Conservation (phyloP, 768 basidiomycete genomes). For the Cubamyces sp. region DNA sequence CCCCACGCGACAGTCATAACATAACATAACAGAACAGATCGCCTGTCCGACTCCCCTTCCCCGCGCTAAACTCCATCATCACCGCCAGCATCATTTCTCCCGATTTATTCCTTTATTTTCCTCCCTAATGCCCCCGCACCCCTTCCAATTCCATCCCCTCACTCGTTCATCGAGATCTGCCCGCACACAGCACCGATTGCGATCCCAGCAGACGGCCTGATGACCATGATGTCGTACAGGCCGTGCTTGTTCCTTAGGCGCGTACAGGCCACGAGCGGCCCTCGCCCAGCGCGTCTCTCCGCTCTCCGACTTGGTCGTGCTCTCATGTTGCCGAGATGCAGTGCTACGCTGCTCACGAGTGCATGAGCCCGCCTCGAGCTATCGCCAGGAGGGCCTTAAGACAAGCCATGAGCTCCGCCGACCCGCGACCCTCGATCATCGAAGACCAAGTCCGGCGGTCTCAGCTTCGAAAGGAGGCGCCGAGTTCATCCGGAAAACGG, state of each 20-base stretch:
- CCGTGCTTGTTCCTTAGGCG: too few species aligned
- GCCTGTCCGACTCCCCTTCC: constrained; percentile 4
- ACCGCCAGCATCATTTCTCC: constrained; percentile 14
- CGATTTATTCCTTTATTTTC: constrained; percentile 7
- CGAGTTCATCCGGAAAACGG: not conserved
- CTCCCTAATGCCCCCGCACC: not conserved
- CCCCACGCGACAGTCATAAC: constrained; percentile 26
- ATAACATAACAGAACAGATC: constrained; percentile 17
- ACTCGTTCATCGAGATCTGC: constrained; percentile 10
- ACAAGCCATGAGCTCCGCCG: too few species aligned
- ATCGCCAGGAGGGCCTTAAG: too few species aligned
- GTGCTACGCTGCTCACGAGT: constrained; percentile 7
- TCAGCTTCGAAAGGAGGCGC: constrained; percentile 5
- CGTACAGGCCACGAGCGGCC: not conserved
- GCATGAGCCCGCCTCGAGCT: too few species aligned
- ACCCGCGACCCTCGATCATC: too few species aligned
- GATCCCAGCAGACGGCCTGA: not conserved
- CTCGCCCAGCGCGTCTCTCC: constrained; percentile 1
- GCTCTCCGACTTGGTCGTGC: constrained; percentile 3
- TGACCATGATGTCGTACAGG: constrained; percentile 2
- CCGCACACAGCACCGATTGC: constrained; percentile 12
- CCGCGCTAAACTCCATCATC: constrained; percentile 14
- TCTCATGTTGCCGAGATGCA: constrained; percentile 7
- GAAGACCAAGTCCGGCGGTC: not conserved
- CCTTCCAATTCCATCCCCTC: not conserved